Conservation (phyloP, 768 basidiomycete genomes). For the Serendipita indica region DNA sequence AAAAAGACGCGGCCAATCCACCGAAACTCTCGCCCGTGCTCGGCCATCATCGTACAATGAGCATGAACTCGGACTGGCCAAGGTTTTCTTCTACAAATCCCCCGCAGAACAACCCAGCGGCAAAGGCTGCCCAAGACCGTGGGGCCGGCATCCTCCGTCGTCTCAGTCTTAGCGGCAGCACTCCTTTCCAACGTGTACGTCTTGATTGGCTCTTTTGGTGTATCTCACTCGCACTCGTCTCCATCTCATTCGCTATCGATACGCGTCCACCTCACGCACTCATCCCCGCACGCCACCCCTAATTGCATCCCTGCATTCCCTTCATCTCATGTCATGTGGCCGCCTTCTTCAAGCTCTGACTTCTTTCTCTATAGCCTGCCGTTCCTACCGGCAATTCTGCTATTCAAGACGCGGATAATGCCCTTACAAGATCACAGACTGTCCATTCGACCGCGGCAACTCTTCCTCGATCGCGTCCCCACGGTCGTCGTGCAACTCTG, state of each 20-base stretch:
- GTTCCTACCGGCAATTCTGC: background rate
- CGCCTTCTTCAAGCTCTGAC: background rate
- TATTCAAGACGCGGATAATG: background rate
- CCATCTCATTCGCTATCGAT: too few relatives aligned
- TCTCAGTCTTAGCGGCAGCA: slow-evolving; percentile 49
- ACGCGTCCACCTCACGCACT: too few relatives aligned
- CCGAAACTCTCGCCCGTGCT: background rate
- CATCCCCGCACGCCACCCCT: too few relatives aligned
- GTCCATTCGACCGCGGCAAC: background rate
- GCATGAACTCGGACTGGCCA: slow-evolving; percentile 13
- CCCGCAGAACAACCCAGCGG: slow-evolving; percentile 27
- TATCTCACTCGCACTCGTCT: too few relatives aligned
- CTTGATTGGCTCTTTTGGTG: background rate
- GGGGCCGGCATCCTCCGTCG: slow-evolving; percentile 58
- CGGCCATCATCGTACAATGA: background rate
- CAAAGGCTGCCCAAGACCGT: slow-evolving; percentile 39
- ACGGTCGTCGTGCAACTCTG: background rate
- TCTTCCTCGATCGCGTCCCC: slow-evolving; percentile 1
- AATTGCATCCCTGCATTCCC: too few relatives aligned
- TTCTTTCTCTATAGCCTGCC: slow-evolving; percentile 4
- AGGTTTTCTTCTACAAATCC: slow-evolving; percentile 22
- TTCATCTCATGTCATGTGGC: slow-evolving; percentile 13
- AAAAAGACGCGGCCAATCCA: slow-evolving; percentile 24
- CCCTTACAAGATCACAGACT: background rate
- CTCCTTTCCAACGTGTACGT: slow-evolving; percentile 43